phyloP scores from a whole-genome alignment of 192 early-diverging fungal species.

The Thamnidium elegans region DNA sequence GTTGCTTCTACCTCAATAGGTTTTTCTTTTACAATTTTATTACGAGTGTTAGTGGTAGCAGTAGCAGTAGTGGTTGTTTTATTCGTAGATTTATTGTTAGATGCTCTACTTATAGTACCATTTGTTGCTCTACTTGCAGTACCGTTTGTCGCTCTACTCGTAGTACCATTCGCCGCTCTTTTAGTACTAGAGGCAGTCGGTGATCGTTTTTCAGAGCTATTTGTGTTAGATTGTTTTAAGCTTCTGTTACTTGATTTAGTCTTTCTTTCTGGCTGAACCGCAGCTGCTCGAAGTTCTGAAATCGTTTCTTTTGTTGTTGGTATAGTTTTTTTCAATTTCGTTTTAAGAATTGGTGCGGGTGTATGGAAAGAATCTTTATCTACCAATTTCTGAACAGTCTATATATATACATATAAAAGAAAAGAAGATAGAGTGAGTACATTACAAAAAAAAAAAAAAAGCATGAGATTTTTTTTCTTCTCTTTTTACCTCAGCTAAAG shows the following conservation, averaged over 20 bases:
- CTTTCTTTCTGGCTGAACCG: slow-evolving; percentile 7
- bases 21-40: slow-evolving; percentile 6
- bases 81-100: not conserved
- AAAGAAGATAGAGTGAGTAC: not conserved
- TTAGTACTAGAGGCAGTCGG: slow-evolving; percentile 5
- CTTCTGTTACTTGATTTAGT: slow-evolving; percentile 3
- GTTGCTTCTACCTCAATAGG: not conserved
- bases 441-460: not conserved
- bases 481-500: slow-evolving; percentile 11
- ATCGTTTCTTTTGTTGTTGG: not conserved
- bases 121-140: not conserved
- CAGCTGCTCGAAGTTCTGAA: slow-evolving; percentile 19
- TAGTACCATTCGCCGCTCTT: too few relatives aligned
- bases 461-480: too few relatives aligned
- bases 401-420: not conserved
- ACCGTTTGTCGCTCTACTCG: not conserved
- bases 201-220: slow-evolving; percentile 4
- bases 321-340: not conserved
- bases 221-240: not conserved
- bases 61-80: not conserved
- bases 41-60: not conserved
- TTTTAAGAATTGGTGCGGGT: not conserved
- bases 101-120: not conserved
- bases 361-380: slow-evolving; percentile 4
- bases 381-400: slow-evolving; percentile 16